Base-by-base conservation (phyloP, 1,284 basidiomycete genomes). In the Violaceomyces palustris region DNA sequence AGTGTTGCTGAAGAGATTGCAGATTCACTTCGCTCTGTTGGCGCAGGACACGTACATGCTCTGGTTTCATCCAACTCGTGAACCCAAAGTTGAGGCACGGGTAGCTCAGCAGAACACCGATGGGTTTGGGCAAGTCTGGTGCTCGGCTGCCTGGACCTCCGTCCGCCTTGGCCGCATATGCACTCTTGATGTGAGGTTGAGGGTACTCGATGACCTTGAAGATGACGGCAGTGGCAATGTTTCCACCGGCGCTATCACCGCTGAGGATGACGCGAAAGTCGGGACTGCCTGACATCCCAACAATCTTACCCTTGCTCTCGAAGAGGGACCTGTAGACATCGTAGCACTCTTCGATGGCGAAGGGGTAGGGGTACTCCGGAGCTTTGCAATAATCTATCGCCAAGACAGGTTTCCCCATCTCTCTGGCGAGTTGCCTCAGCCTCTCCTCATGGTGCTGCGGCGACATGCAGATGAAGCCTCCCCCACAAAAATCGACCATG, bases 331-430 rank as follows among this genome's bases (percentile, higher is more conserved):
- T 81, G 73, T 96, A 97, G 11, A 82, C 80, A 74, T 97, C 92
- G 69, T 90, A 93, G 27, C 85, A 86, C 69, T 97, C 92, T 72
- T 97, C 90, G 47, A 92, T 86, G 2, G 91, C 89, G 75, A 63
- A 54, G 9, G 58, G 56, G 19, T 56, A 63, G 21, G 56, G 61
- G 14, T 77, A 83, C 75, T 72, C 90, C 6, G 92, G 92, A 21
- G 91, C 88, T 76, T 97, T 98, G 42, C 90, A 88, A 72, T 97
- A 97, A 63, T 97, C 88, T 38, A 97, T 81, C 6, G 87, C 81
- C 30, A 97, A 76, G 2, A 97, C 82, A 9, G 88, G 87, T 65
- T 83, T 83, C 6, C 84, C 81, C 0, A 87, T 89, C 45, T 80
- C 79, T 30, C 83, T 79, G 4, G 91, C 86, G 88, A 93, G 93